These are phyloP conservation scores for Drechslerella dactyloides DNA, from an alignment of 2,329 filamentous ascomycete genomes.

Conservation along the genomic window DNA sequence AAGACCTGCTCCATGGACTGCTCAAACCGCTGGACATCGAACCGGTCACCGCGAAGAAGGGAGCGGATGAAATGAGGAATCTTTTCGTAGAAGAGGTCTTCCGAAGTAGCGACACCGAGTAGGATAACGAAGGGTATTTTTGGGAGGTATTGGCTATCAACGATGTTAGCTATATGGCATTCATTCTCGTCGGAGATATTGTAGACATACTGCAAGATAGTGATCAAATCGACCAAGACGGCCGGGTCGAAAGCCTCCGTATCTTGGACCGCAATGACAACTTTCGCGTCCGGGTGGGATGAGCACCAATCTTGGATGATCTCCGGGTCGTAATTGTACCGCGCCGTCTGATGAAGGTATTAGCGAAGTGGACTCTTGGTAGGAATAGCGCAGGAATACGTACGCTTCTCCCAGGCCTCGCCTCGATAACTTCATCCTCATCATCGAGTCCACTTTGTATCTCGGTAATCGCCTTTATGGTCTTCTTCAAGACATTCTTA, in stretches of 20 bases:
- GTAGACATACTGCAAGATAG: constrained; percentile 68
- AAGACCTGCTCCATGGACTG: constrained; percentile 77
- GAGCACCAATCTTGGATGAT: constrained; percentile 66
- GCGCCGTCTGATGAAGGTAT: constrained; percentile 16
- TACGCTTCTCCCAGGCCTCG: constrained; percentile 56
- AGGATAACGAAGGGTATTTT: constrained; percentile 78
- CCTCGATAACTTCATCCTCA: constrained; percentile 64
- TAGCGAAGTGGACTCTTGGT: neutral
- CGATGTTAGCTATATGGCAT: constrained; percentile 26
- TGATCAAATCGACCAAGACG: constrained; percentile 74
- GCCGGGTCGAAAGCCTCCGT: constrained; percentile 79
- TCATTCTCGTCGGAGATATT: neutral
- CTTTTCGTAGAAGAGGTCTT: constrained; percentile 78
- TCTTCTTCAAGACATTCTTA: constrained; percentile 73
- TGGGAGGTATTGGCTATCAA: constrained; percentile 69
- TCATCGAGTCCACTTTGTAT: constrained; percentile 61
- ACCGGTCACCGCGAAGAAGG: constrained; percentile 72
- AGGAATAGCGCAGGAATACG: neutral
- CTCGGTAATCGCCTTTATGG: constrained; percentile 71
- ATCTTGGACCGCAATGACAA: constrained; percentile 78
- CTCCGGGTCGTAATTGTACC: constrained; percentile 74
- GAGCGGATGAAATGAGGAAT: constrained; percentile 72
- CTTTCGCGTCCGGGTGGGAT: constrained; percentile 65
- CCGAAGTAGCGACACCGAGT: constrained; percentile 80
- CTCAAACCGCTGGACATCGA: constrained; percentile 76